These are phyloP conservation scores for Linnemannia exigua DNA, from an alignment of 192 early-diverging fungal species.

Conservation along the genomic window DNA sequence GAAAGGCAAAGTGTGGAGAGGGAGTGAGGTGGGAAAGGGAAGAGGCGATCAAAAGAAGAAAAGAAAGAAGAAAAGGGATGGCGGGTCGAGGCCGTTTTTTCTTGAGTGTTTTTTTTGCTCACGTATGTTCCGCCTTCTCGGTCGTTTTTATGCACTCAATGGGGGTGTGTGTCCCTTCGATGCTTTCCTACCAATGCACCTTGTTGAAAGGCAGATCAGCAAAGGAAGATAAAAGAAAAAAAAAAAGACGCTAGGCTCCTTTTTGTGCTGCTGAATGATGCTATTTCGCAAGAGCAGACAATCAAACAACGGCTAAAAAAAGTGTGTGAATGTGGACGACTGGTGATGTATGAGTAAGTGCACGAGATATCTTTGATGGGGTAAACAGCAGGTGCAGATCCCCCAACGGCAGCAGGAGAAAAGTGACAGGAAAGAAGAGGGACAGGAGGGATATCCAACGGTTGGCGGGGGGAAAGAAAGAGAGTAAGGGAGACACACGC, in stretches of 20 bases:
- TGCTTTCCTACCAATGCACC: not conserved
- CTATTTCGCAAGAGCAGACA: slow-evolving; percentile 14
- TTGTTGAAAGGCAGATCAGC: slow-evolving; percentile 24
- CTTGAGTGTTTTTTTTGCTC: not conserved
- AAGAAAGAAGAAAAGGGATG: not conserved
- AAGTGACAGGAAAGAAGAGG: not conserved
- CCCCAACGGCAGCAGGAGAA: not conserved
- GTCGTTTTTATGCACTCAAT: not conserved
- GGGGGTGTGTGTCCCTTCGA: not conserved
- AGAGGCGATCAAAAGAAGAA: not conserved
- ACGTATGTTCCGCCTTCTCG: not conserved
- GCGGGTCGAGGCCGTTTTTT: not conserved
- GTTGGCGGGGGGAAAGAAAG: not conserved
- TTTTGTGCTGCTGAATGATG: slow-evolving; percentile 15
- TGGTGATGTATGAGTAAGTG: not conserved
- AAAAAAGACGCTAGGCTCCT: not conserved
- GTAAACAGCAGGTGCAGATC: not conserved
- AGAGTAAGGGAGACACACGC: not conserved
- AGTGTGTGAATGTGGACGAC: not conserved
- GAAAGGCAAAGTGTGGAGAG: not conserved
- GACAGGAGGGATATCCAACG: no score
- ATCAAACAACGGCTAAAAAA: not conserved
- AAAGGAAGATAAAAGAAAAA: not conserved
- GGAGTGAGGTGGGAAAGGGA: not conserved
- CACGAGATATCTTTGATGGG: not conserved